Conservation (phyloP, 768 basidiomycete species). For the Ephemerocybe angulata region DNA sequence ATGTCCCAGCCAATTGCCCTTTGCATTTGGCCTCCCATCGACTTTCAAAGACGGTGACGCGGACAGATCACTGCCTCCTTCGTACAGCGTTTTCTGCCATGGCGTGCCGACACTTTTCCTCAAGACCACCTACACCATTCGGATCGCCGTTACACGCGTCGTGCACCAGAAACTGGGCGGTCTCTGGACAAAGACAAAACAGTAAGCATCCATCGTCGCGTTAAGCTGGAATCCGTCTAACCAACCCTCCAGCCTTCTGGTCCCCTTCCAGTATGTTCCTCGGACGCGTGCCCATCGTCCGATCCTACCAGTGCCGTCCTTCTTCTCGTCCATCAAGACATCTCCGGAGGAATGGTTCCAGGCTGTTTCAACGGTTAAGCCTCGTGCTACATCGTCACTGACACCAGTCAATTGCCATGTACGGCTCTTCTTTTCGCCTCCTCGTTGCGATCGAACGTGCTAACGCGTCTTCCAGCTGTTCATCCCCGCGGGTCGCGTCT, state of each 20-base stretch:
- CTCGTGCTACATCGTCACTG: slow-evolving; percentile 28
- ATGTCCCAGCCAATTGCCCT: slow-evolving; percentile 35
- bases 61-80: slow-evolving; percentile 44
- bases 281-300: slow-evolving; percentile 54
- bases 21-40: slow-evolving; percentile 43
- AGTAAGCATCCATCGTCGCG: slow-evolving; percentile 30
- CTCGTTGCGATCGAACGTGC: not conserved
- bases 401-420: slow-evolving; percentile 50
- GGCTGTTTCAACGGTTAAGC: slow-evolving; percentile 39
- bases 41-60: slow-evolving; percentile 37
- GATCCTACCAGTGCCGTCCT: slow-evolving; percentile 43
- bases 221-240: not conserved
- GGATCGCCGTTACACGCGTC: slow-evolving; percentile 36
- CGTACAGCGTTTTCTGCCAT: slow-evolving; percentile 32
- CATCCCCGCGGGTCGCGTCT: slow-evolving; percentile 53
- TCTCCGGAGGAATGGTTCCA: slow-evolving; percentile 68
- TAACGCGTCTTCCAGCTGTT: slow-evolving; percentile 42
- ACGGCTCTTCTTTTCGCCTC: slow-evolving; percentile 7
- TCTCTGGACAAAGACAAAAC: slow-evolving; percentile 44
- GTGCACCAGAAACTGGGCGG: slow-evolving; percentile 34
- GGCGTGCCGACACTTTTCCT: slow-evolving; percentile 36
- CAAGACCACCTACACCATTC: slow-evolving; percentile 44
- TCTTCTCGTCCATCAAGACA: slow-evolving; percentile 56
- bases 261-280: slow-evolving; percentile 52
- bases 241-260: slow-evolving; percentile 34